Evolutionary conservation across 371 early-diverging fungal genomes (phyloP).

Genomic region (Mortierella sp.): DNA sequence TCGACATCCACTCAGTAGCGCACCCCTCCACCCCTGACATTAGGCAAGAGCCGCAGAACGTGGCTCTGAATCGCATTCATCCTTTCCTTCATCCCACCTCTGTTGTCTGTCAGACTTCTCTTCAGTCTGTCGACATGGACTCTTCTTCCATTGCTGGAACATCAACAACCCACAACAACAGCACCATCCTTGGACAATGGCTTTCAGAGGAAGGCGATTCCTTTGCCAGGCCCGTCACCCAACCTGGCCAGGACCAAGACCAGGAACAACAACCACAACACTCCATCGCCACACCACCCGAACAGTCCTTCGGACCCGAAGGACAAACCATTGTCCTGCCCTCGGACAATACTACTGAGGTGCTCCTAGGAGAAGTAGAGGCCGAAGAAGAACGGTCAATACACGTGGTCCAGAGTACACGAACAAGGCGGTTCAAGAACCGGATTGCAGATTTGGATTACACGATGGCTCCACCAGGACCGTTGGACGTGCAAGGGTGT

Average conservation of each 20-base stretch:
- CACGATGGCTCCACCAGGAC: conserved; percentile 69
- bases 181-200: neutral
- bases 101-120: neutral
- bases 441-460: conserved; percentile 79
- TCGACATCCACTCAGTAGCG: neutral
- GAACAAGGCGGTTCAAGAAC: conserved; percentile 52
- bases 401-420: conserved; percentile 7
- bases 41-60: neutral
- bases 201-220: neutral
- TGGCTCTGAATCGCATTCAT: neutral
- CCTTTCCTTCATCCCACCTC: neutral
- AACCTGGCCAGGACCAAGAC: neutral
- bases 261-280: neutral
- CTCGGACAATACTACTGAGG: too few relatives aligned
- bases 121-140: neutral
- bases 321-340: too few relatives aligned
- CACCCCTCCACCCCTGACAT: neutral
- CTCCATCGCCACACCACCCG: too few relatives aligned
- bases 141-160: neutral
- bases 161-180: neutral
- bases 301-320: too few relatives aligned
- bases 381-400: neutral
- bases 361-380: neutral
- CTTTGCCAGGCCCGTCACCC: neutral
- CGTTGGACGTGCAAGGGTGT: conserved; percentile 62